Base-by-base conservation (phyloP, 1,284 basidiomycete genomes). In the Tremellales sp. region DNA sequence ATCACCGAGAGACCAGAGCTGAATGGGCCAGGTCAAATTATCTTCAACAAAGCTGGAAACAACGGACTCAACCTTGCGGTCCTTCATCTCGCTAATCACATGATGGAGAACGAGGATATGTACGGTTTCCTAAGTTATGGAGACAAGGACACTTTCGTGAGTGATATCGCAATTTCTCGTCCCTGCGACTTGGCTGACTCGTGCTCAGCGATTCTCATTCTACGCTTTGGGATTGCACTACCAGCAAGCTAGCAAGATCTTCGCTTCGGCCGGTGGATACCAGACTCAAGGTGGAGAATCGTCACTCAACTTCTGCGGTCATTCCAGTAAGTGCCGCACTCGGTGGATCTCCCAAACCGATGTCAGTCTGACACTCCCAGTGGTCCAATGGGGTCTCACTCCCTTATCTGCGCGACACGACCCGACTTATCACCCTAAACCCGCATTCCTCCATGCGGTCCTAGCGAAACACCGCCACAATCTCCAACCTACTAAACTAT, bases 41-140 rank as follows among this genome's bases (percentile, higher is more conserved):
- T 79, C 37, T 72, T 75, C 48, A 69, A 76, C 64, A 78, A 78
- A 61, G 57, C 67, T 4, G 76, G 67, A 0, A 75, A 76, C 55
- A 61, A 72, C 37, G 77, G 77, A 3, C 53, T 77, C 36, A 78
- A 78, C 61, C 66, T 77, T 10, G 76, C 76, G 2, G 76, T 74
- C 2, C 57, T 79, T 13, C 73, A 75, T 44, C 54, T 76, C 0
- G 70, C 74, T 19, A 64, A 68, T 40, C 72, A 74, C 55, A 77
- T 77, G 76, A 74, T 75, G 64, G 54, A 59, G 22, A 63, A 74
- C 37, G 57, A 59, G 19, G 67, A 71, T 36, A 72, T 76, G 55
- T 78, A 75, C 63, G 74, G 71, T 31, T 61, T 63, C 43, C 50
- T 78, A 23, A 63, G 64, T 7, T 75, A 75, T 25, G 77, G 76